Percentiles rank a stretch among this genome's conserved stretches.
phyloP scores from a whole-genome alignment of 2,329 filamentous ascomycete species.

The Fusarium sulawesiense region DNA sequence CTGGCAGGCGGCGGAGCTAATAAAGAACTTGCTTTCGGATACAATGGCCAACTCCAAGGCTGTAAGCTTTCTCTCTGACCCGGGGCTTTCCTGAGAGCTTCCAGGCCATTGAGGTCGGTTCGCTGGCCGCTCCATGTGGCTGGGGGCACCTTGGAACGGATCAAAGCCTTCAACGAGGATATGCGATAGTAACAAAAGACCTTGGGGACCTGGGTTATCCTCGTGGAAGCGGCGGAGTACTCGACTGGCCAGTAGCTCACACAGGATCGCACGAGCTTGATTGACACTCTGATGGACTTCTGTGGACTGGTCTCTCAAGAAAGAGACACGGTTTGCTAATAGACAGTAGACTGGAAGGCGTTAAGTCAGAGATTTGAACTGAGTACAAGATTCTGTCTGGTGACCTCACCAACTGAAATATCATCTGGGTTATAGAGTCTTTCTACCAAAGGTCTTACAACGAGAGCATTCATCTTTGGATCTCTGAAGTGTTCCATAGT shows the following conservation, averaged over 20 bases:
- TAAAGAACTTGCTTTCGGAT: conserved; percentile 75
- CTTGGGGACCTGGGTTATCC: conserved; percentile 70
- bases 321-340: conserved; percentile 76
- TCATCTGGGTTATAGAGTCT: conserved; percentile 73
- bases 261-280: conserved; percentile 73
- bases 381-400: neutral
- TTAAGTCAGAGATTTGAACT: conserved; percentile 1
- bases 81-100: conserved; percentile 49
- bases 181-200: conserved; percentile 73
- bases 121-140: conserved; percentile 64
- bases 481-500: conserved; percentile 72
- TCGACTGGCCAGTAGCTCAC: conserved; percentile 75
- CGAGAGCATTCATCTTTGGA: conserved; percentile 73
- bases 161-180: conserved; percentile 78
- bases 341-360: conserved; percentile 72
- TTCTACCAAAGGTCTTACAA: conserved; percentile 76
- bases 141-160: conserved; percentile 76
- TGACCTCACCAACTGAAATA: conserved; percentile 67
- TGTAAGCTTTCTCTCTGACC: conserved; percentile 68
- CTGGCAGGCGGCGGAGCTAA: conserved; percentile 74
- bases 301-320: conserved; percentile 73
- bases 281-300: conserved; percentile 77
- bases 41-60: conserved; percentile 79
- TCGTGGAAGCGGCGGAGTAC: conserved; percentile 76
- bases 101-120: conserved; percentile 55